A percentile compares a stretch with the other conserved stretches of the same genome.
Evolutionary conservation across 345 rosid genomes (phyloP).

Genomic region (Linum lewisii): DNA sequence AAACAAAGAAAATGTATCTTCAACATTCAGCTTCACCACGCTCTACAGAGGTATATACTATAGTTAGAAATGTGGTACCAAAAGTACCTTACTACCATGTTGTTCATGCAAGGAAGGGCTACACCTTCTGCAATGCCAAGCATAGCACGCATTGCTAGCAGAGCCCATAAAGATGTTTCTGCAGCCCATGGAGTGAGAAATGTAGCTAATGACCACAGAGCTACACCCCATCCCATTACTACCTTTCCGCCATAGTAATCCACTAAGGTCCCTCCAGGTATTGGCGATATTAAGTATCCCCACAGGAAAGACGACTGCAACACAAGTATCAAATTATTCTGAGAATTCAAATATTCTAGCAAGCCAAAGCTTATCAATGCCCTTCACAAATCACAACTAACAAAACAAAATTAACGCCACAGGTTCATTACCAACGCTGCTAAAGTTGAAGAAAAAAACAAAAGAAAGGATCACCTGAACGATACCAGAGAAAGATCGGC

Average conservation of each 20-base stretch:
- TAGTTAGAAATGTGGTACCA: slow-evolving; percentile 11
- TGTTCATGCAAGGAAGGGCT: slow-evolving; percentile 98
- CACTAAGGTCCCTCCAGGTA: slow-evolving; percentile 85
- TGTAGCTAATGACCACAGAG: slow-evolving; percentile 87
- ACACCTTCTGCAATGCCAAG: slow-evolving; percentile 97
- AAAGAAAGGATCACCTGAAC: slow-evolving; percentile 51
- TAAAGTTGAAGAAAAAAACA: not conserved
- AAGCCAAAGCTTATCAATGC: not conserved
- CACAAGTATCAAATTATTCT: not conserved
- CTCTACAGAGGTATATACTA: not conserved
- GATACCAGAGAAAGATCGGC: slow-evolving; percentile 91
- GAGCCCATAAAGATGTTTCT: slow-evolving; percentile 61
- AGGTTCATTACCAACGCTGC: no score
- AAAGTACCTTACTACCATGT: slow-evolving; percentile 78
- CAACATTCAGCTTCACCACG: slow-evolving; percentile 20
- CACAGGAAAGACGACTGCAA: slow-evolving; percentile 85
- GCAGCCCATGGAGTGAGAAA: slow-evolving; percentile 97
- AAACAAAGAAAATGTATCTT: slow-evolving; percentile 26
- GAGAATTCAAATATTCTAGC: not conserved
- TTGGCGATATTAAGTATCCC: slow-evolving; percentile 94
- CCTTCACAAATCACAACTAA: not conserved
- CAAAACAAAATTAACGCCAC: no score
- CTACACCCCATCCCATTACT: slow-evolving; percentile 91
- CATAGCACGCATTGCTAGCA: slow-evolving; percentile 60
- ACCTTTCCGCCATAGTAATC: slow-evolving; percentile 90